These are phyloP conservation scores for Paramecium caudatum DNA, from an alignment of 73 alveolate genomes.

Conservation along the genomic window DNA sequence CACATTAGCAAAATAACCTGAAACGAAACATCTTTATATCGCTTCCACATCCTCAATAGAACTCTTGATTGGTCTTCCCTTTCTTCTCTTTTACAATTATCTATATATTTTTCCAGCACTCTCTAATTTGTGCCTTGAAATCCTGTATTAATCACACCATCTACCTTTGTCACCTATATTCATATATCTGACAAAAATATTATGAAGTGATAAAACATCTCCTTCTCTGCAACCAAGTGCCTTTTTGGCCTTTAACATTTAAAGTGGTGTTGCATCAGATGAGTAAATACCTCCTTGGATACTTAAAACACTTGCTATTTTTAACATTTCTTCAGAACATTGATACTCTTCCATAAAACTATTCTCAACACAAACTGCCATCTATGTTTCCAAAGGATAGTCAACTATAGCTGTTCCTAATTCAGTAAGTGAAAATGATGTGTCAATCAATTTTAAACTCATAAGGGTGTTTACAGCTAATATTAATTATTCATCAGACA, in stretches of 20 bases:
- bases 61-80: constrained; percentile 81
- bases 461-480: neutral
- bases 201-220: constrained; percentile 92
- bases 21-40: constrained; percentile 89
- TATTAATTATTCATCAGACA: neutral
- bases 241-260: constrained; percentile 91
- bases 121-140: constrained; percentile 75
- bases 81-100: constrained; percentile 83
- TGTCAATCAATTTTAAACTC: constrained; percentile 39
- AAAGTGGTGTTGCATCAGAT: constrained; percentile 84
- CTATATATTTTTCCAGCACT: constrained; percentile 84
- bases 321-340: constrained; percentile 93
- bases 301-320: constrained; percentile 89
- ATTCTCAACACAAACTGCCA: constrained; percentile 89
- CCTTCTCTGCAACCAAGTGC: constrained; percentile 96
- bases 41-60: constrained; percentile 95
- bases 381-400: constrained; percentile 93
- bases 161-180: constrained; percentile 85
- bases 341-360: constrained; percentile 91
- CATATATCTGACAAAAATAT: constrained; percentile 83
- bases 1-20: constrained; percentile 94
- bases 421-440: constrained; percentile 32
- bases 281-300: constrained; percentile 76
- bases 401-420: constrained; percentile 82
- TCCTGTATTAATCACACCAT: constrained; percentile 85